A percentile compares a stretch with the other conserved stretches of the same genome.
phyloP scores from a whole-genome alignment of 129 eudicot species.

The Flaveria ramosissima region DNA sequence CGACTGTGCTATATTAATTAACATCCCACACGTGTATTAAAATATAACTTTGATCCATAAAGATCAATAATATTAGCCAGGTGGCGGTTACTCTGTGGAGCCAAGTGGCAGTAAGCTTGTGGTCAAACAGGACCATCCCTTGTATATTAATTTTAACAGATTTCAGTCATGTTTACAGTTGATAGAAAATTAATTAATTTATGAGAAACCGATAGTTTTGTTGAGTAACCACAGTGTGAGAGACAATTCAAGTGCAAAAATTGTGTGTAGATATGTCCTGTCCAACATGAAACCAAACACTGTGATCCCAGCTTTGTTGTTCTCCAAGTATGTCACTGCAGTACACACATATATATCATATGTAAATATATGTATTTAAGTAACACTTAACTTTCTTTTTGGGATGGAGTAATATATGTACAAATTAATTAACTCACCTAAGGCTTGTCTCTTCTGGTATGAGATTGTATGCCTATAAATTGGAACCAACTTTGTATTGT shows the following conservation, averaged over 20 bases:
- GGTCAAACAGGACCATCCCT: no score
- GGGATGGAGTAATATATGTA: neutral
- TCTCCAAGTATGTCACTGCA: slow-evolving; percentile 88
- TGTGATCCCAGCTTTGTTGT: slow-evolving; percentile 86
- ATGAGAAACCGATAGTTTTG: slow-evolving; percentile 67
- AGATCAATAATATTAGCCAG: neutral
- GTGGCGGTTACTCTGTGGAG: no score
- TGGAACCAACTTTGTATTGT: slow-evolving; percentile 66
- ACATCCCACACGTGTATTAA: neutral
- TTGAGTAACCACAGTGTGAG: slow-evolving; percentile 77
- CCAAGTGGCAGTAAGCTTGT: no score
- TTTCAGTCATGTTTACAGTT: no score
- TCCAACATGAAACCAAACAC: slow-evolving; percentile 88
- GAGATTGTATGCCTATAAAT: slow-evolving; percentile 56
- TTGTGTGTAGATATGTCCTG: slow-evolving; percentile 65
- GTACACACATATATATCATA: slow-evolving; percentile 2
- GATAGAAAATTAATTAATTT: neutral
- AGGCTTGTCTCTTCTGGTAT: slow-evolving; percentile 84
- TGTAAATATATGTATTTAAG: neutral
- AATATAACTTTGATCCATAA: slow-evolving; percentile 1
- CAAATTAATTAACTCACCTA: slow-evolving; percentile 45
- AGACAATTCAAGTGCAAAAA: slow-evolving; percentile 67
- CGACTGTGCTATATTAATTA: neutral
- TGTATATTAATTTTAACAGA: no score
- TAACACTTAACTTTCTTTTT: neutral